Conservation (phyloP, 129 eudicot species). For the Ambrosia artemisiifolia region DNA sequence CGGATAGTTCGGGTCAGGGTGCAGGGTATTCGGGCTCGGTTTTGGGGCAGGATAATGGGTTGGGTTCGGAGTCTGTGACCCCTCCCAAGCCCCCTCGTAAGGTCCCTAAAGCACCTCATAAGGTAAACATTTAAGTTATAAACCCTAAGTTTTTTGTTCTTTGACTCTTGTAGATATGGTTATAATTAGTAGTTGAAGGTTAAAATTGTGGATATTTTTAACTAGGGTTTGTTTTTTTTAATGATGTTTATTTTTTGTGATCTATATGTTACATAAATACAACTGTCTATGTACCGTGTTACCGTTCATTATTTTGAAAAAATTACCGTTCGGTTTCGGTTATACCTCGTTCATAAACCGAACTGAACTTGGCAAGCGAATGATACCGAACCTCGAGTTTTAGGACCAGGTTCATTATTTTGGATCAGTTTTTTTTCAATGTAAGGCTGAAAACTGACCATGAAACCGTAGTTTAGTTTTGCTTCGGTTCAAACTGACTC, state of each 20-base stretch:
- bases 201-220: background rate
- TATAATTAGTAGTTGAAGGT: background rate
- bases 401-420: no score
- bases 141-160: constrained; percentile 8
- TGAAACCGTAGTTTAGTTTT: no score
- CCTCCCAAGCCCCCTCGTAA: constrained; percentile 90
- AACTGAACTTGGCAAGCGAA: no score
- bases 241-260: background rate
- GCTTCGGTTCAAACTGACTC: no score
- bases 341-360: no score
- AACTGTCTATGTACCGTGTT: no score
- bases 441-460: no score
- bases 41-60: constrained; percentile 66
- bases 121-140: constrained; percentile 59
- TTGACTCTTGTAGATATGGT: background rate
- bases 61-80: constrained; percentile 45
- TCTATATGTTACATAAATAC: no score
- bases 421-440: no score
- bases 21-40: constrained; percentile 74
- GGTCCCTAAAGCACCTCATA: constrained; percentile 97
- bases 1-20: constrained; percentile 61
- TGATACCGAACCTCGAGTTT: no score
- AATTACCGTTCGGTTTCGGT: no score
- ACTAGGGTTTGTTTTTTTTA: background rate
- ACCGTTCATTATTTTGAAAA: no score